Percentiles rank a stretch among this genome's conserved stretches.
phyloP scores from a whole-genome alignment of 179 eudicot genomes.

The Spinacia oleracea region DNA sequence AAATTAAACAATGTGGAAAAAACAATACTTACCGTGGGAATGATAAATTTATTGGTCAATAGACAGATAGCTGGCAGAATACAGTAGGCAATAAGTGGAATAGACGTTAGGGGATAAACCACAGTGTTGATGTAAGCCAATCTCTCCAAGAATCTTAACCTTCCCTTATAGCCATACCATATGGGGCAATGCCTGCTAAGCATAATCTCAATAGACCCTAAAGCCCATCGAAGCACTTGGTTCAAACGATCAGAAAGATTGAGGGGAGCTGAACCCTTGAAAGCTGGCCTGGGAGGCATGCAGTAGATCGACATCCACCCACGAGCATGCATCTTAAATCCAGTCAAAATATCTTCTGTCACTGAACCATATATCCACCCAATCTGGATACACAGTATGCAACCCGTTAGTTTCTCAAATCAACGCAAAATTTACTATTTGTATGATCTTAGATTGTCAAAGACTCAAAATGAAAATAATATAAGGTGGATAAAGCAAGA shows the following conservation, averaged over 20 bases:
- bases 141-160: constrained; percentile 70
- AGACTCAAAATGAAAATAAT: neutral
- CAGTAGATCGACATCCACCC: constrained; percentile 92
- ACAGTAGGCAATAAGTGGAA: constrained; percentile 83
- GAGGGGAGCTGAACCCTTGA: constrained; percentile 94
- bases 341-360: constrained; percentile 91
- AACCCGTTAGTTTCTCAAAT: neutral
- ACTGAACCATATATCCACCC: constrained; percentile 97
- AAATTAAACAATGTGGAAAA: neutral
- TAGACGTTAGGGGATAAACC: constrained; percentile 80
- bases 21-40: constrained; percentile 53
- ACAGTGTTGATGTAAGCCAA: constrained; percentile 84
- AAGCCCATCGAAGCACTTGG: constrained; percentile 94
- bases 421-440: neutral
- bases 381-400: constrained; percentile 43
- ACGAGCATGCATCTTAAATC: constrained; percentile 88
- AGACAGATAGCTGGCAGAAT: constrained; percentile 80
- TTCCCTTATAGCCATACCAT: constrained; percentile 87
- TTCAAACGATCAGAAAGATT: constrained; percentile 94
- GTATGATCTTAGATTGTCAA: neutral
- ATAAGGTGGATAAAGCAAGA: neutral
- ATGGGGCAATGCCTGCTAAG: constrained; percentile 92
- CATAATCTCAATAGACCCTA: constrained; percentile 83
- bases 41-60: constrained; percentile 73
- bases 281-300: constrained; percentile 88